Evolutionary conservation across 345 rosid genomes (phyloP).

Genomic region (Populus ilicifolia): DNA sequence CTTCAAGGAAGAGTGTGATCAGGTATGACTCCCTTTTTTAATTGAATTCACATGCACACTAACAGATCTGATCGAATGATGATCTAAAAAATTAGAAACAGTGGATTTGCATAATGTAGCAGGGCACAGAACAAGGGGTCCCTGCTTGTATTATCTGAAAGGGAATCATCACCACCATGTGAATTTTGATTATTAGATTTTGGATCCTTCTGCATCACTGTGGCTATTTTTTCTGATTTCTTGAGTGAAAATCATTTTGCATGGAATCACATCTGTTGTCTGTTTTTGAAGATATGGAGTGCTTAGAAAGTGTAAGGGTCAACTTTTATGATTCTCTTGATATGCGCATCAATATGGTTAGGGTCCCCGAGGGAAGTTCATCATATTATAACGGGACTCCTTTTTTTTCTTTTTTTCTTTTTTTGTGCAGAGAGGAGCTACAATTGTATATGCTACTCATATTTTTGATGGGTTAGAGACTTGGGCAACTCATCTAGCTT

Average conservation of each 20-base stretch:
- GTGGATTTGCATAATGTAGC: not conserved
- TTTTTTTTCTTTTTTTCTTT: not conserved
- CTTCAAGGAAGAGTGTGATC: slow-evolving; percentile 84
- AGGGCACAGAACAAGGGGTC: not conserved
- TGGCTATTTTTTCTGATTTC: not conserved
- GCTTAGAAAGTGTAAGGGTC: not conserved
- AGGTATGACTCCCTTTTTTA: slow-evolving; percentile 39
- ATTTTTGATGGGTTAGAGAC: slow-evolving; percentile 87
- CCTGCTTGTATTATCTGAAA: not conserved
- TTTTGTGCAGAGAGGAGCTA: slow-evolving; percentile 68
- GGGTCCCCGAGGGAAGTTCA: not conserved
- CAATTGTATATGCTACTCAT: slow-evolving; percentile 85
- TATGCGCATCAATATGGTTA: not conserved
- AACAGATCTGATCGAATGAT: slow-evolving; percentile 3
- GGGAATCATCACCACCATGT: not conserved
- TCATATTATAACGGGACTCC: not conserved
- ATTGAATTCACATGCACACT: not conserved
- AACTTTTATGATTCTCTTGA: not conserved
- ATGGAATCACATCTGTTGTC: not conserved
- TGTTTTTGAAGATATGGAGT: not conserved
- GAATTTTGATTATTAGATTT: too few relatives aligned
- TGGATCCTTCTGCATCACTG: too few relatives aligned
- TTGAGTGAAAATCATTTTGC: not conserved
- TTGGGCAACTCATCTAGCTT: slow-evolving; percentile 88
- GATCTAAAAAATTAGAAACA: not conserved